Evolutionary conservation across 1,284 basidiomycete species (phyloP).

Genomic region (Ustilago loliicola): DNA sequence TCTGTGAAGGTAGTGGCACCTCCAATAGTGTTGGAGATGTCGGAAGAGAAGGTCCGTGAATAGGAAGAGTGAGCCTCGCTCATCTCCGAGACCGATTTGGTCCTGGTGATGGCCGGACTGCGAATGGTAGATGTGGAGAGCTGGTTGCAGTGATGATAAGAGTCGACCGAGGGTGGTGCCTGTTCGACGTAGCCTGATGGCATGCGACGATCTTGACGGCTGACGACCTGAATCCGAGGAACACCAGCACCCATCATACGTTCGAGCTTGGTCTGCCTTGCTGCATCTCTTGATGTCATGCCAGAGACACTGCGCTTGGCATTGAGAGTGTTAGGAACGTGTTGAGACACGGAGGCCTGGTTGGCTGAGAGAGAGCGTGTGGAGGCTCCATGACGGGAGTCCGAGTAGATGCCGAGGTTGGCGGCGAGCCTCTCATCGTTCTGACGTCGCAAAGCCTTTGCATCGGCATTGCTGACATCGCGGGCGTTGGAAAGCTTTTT

Average conservation of each 20-base stretch:
- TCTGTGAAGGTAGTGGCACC: slow-evolving; percentile 73
- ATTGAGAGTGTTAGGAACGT: slow-evolving; percentile 3
- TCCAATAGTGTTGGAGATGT: slow-evolving; percentile 33
- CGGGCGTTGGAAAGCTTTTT: slow-evolving; percentile 27
- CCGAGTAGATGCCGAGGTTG: slow-evolving; percentile 27
- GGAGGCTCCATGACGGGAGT: slow-evolving; percentile 23
- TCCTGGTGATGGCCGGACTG: slow-evolving; percentile 17
- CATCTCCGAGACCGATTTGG: slow-evolving; percentile 30
- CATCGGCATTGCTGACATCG: slow-evolving; percentile 15
- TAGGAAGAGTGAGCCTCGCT: slow-evolving; percentile 32
- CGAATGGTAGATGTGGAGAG: slow-evolving; percentile 2
- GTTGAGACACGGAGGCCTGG: slow-evolving; percentile 11
- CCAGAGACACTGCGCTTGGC: slow-evolving; percentile 39
- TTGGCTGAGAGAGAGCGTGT: slow-evolving; percentile 38
- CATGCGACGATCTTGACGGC: slow-evolving; percentile 28
- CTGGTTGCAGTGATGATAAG: slow-evolving; percentile 22
- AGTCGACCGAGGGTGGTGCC: slow-evolving; percentile 13
- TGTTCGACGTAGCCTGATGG: slow-evolving; percentile 21
- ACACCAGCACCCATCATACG: slow-evolving; percentile 59
- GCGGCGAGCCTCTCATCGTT: slow-evolving; percentile 24
- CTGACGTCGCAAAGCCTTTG: slow-evolving; percentile 17
- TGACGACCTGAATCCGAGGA: slow-evolving; percentile 44
- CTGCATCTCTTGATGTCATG: slow-evolving; percentile 18
- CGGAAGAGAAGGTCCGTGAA: slow-evolving; percentile 34
- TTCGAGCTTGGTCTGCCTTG: slow-evolving; percentile 55